Evolutionary conservation across 1,284 basidiomycete species (phyloP).

Genomic region (Microbotryum intermedium): DNA sequence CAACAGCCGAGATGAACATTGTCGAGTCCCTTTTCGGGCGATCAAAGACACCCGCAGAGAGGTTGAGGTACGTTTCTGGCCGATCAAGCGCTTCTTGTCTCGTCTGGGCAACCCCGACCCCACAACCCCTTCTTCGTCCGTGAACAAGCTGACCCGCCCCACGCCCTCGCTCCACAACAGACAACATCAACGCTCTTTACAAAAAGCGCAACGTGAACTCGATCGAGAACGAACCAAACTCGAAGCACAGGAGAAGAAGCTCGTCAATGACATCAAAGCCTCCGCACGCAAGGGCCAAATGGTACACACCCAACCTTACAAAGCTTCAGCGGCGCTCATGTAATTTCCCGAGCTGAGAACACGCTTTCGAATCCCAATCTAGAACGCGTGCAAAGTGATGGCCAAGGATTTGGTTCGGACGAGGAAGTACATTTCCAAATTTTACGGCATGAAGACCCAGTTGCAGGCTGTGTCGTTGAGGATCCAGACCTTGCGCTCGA

Average conservation of each 20-base stretch:
- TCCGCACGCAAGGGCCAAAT: slow-evolving; percentile 93
- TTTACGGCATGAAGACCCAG: slow-evolving; percentile 98
- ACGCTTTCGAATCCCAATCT: background rate
- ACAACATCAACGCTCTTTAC: slow-evolving; percentile 88
- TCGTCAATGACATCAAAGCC: slow-evolving; percentile 80
- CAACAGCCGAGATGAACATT: too few relatives aligned
- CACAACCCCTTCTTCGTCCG: too few relatives aligned
- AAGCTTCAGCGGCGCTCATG: background rate
- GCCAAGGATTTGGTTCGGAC: slow-evolving; percentile 97
- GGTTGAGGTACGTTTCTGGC: slow-evolving; percentile 53
- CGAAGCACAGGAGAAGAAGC: slow-evolving; percentile 62
- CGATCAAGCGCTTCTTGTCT: background rate
- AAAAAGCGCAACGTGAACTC: slow-evolving; percentile 93
- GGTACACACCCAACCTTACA: slow-evolving; percentile 47
- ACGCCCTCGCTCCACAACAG: background rate
- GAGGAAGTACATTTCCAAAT: slow-evolving; percentile 90
- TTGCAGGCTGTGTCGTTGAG: slow-evolving; percentile 90
- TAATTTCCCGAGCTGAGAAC: background rate
- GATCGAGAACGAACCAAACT: slow-evolving; percentile 91
- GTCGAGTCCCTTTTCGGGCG: slow-evolving; percentile 68
- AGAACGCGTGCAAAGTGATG: slow-evolving; percentile 99
- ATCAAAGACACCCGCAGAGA: slow-evolving; percentile 87
- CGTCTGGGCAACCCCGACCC: background rate
- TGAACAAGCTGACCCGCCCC: too few relatives aligned
- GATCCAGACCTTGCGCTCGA: slow-evolving; percentile 92